Conservation (phyloP, 257 asterid species). For the Ilex asprella region DNA sequence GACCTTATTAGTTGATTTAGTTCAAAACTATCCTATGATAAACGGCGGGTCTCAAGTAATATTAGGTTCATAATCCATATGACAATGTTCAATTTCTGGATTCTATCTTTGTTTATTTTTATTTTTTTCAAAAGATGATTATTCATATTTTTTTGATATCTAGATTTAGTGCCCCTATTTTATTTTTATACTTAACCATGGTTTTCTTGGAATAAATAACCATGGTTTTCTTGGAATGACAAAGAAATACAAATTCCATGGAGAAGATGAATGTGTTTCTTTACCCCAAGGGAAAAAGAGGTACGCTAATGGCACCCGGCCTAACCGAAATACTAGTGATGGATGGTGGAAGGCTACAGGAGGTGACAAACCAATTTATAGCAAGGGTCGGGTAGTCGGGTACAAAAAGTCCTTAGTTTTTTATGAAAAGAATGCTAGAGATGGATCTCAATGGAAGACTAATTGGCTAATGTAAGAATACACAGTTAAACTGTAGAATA, state of each 20-base stretch:
- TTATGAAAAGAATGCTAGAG: background rate
- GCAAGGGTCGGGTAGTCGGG: background rate
- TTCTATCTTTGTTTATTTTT: no score
- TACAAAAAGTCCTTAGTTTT: constrained; percentile 12
- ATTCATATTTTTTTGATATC: no score
- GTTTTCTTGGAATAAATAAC: no score
- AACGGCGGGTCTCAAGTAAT: no score
- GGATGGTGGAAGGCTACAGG: constrained; percentile 27
- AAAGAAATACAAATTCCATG: background rate
- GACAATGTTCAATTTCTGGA: no score
- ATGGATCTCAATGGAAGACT: background rate
- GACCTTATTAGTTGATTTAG: no score
- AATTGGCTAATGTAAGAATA: background rate
- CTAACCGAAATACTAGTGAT: background rate
- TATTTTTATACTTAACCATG: no score
- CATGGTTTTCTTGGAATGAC: background rate
- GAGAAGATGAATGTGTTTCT: constrained; percentile 9
- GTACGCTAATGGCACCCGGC: constrained; percentile 12
- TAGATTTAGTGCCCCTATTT: no score
- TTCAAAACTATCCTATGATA: no score
- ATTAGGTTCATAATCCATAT: no score
- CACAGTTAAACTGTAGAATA: no score
- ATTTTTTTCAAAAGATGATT: no score
- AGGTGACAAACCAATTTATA: background rate
- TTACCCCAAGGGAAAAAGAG: constrained; percentile 5